Base-by-base conservation (phyloP, 1,284 basidiomycete species). In the Ceratorhiza oryzae-sativae region DNA sequence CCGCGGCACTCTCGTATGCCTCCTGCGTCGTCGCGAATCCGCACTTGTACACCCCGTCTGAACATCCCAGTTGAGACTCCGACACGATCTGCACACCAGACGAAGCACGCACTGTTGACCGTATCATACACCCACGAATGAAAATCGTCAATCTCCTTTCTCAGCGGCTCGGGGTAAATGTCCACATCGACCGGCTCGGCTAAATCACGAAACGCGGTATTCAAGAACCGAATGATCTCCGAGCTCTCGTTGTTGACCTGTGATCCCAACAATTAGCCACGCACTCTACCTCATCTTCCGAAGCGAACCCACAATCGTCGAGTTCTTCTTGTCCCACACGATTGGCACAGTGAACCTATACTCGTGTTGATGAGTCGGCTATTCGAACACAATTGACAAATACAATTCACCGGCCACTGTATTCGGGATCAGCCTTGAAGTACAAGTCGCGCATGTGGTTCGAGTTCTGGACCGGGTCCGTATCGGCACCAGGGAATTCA, bases 191-290 rank as follows among this genome's bases (percentile, higher is more conserved):
- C 89, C 76, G 88, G 87, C 12, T 92, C 87, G 1, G 84, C 79
- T 25, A 90, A 76, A 5, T 88, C 82, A 80, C 97, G 90, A 83
- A 97, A 97, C 8, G 86, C 90, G 8, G 85, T 84, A 81, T 97
- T 97, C 81, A 98, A 86, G 55, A 95, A 92, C 68, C 97, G 90
- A 77, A 98, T 95, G 77, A 98, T 95, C 81, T 97, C 95, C 0
- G 91, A 90, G 75, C 90, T 93, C 80, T 98, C 95, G 80, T 97
- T 99, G 84, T 93, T 97, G 71, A 68, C 65, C 65, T 68, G 20
- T 27, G 36, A 25, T 60, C 6, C 13, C 34, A 42, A 42, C n/a
- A n/a, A 41, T 45, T 18, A 45, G 15, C 42, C 4, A 4, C 9
- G 36, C 9, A 10, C 15, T 10, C 18, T 10, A 9, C 39, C 15